Evolutionary conservation across 352 stramenopile genomes (phyloP).

Genomic region (Phytophthora chlamydospora): DNA sequence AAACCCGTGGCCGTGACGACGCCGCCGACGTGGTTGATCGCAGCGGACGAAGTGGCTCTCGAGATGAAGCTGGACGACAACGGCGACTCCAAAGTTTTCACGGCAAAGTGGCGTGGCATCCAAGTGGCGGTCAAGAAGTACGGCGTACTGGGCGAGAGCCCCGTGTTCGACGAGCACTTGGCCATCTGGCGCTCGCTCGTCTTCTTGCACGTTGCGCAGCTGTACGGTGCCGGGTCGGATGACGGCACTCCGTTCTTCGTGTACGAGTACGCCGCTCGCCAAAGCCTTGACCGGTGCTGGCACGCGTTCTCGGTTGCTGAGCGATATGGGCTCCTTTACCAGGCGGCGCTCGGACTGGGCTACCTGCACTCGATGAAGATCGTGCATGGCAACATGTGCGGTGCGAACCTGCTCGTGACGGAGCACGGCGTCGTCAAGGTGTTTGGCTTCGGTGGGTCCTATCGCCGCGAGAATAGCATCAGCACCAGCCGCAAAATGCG

Average conservation of each 20-base stretch:
- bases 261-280: slow-evolving; percentile 29
- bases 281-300: slow-evolving; percentile 35
- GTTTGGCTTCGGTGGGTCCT: slow-evolving; percentile 40
- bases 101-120: slow-evolving; percentile 29
- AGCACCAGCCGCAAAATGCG: slow-evolving; percentile 8
- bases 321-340: slow-evolving; percentile 18
- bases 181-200: slow-evolving; percentile 24
- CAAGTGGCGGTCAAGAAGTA: slow-evolving; percentile 37
- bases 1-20: slow-evolving; percentile 9
- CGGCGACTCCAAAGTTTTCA: slow-evolving; percentile 22
- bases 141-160: slow-evolving; percentile 22
- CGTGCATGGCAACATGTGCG: slow-evolving; percentile 47
- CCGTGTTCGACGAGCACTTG: slow-evolving; percentile 39
- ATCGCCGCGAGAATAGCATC: slow-evolving; percentile 32
- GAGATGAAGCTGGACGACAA: too few relatives aligned
- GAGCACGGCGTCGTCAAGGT: slow-evolving; percentile 32
- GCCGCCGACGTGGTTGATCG: slow-evolving; percentile 16
- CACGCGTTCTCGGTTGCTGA: slow-evolving; percentile 5
- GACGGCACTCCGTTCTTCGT: slow-evolving; percentile 38
- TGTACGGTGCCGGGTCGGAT: slow-evolving; percentile 21
- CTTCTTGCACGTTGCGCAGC: slow-evolving; percentile 38
- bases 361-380: slow-evolving; percentile 39
- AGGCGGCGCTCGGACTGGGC: slow-evolving; percentile 17
- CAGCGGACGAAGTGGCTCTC: slow-evolving; percentile 4
- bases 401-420: slow-evolving; percentile 42